These are phyloP conservation scores for Mariannaea elegans DNA, from an alignment of 2,329 filamentous ascomycete genomes.

Conservation along the genomic window DNA sequence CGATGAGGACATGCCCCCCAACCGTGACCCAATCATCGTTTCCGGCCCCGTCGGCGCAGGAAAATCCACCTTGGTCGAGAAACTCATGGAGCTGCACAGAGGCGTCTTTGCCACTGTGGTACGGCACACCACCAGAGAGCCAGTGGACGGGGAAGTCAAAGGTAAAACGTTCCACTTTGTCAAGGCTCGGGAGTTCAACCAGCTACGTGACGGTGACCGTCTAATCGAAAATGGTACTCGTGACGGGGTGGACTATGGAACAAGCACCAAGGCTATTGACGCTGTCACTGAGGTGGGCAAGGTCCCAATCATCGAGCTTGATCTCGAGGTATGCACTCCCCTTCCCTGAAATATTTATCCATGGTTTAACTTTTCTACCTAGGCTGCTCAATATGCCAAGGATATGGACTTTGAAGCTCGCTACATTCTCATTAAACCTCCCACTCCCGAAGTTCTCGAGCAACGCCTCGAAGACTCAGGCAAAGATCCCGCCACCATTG, in stretches of 20 bases:
- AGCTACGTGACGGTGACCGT: conserved; percentile 67
- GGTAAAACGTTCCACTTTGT: conserved; percentile 67
- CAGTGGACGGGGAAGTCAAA: conserved; percentile 59
- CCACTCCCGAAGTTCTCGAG: conserved; percentile 41
- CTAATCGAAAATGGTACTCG: conserved; percentile 65
- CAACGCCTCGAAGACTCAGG: conserved; percentile 42
- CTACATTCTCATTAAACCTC: conserved; percentile 61
- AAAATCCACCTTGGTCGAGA: conserved; percentile 70
- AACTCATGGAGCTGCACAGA: conserved; percentile 70
- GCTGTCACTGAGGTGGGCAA: conserved; percentile 63
- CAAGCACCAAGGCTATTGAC: conserved; percentile 62
- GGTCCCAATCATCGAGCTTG: conserved; percentile 66
- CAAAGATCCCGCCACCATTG: conserved; percentile 34
- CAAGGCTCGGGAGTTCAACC: conserved; percentile 61
- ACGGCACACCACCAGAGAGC: conserved; percentile 63
- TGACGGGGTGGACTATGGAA: conserved; percentile 63
- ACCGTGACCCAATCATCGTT: conserved; percentile 69
- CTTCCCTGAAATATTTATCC: background rate
- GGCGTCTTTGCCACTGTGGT: conserved; percentile 70
- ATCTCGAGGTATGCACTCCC: conserved; percentile 57
- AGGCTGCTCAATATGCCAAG: conserved; percentile 66
- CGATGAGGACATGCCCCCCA: conserved; percentile 54
- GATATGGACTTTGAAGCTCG: conserved; percentile 65
- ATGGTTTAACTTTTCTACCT: background rate
- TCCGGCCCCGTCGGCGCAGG: conserved; percentile 70